Evolutionary conservation across 1,284 basidiomycete genomes (phyloP).

Genomic region (Inonotus obliquus): DNA sequence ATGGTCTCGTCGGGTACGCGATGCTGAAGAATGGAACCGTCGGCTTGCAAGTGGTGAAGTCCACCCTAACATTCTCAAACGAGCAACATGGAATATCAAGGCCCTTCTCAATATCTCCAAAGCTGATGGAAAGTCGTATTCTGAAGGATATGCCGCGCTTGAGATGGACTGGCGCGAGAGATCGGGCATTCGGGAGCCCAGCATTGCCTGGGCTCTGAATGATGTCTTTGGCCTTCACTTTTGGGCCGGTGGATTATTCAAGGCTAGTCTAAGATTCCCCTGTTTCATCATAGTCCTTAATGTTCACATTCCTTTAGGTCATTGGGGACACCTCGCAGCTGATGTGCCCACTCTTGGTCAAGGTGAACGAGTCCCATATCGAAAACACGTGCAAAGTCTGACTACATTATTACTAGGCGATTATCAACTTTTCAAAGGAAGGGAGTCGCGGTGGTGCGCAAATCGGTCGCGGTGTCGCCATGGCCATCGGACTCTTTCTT

Average conservation of each 20-base stretch:
- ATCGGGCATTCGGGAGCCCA: constrained; percentile 45
- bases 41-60: constrained; percentile 46
- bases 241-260: constrained; percentile 63
- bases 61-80: constrained; percentile 33
- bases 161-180: constrained; percentile 48
- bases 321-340: constrained; percentile 56
- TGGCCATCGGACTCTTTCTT: constrained; percentile 67
- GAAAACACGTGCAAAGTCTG: too few species aligned
- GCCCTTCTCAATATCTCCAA: constrained; percentile 26
- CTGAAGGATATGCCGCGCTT: constrained; percentile 30
- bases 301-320: constrained; percentile 31
- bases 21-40: constrained; percentile 51
- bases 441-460: constrained; percentile 35
- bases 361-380: constrained; percentile 31
- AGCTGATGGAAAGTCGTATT: constrained; percentile 22
- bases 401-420: constrained; percentile 32
- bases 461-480: constrained; percentile 63
- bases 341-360: constrained; percentile 62
- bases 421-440: constrained; percentile 65
- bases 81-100: constrained; percentile 42
- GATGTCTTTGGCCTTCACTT: constrained; percentile 66
- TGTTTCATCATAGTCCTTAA: neutral
- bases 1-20: constrained; percentile 42
- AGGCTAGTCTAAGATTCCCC: constrained; percentile 29
- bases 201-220: constrained; percentile 64